A percentile compares a stretch with the other conserved stretches of the same genome.
Evolutionary conservation across 2,329 filamentous ascomycete species (phyloP).

Genomic region (Pyrenochaeta sp.): DNA sequence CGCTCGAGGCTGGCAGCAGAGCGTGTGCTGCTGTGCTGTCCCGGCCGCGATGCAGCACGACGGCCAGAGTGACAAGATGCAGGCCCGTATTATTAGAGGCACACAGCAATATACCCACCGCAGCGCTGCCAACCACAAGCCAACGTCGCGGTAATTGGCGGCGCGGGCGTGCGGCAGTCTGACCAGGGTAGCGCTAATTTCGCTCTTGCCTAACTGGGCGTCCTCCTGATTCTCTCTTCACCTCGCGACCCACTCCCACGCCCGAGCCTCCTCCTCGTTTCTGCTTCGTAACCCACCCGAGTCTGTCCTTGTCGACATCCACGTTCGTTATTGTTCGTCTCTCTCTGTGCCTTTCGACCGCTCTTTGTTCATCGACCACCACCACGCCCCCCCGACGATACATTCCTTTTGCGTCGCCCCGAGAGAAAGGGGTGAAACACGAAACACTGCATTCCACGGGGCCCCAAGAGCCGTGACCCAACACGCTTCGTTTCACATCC

Average conservation of each 20-base stretch:
- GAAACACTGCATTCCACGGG: slow-evolving; percentile 46
- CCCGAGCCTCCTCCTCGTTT: not conserved
- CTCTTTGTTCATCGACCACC: slow-evolving; percentile 12
- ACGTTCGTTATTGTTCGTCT: slow-evolving; percentile 37
- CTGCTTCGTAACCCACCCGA: slow-evolving; percentile 3
- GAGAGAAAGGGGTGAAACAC: slow-evolving; percentile 41
- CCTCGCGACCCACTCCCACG: slow-evolving; percentile 1
- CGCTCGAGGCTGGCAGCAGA: not conserved
- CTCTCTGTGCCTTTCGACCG: slow-evolving; percentile 8
- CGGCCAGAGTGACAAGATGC: not conserved
- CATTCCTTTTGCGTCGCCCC: slow-evolving; percentile 39
- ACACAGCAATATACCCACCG: not conserved
- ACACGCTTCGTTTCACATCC: slow-evolving; percentile 49
- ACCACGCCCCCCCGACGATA: slow-evolving; percentile 19
- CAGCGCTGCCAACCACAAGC: slow-evolving; percentile 1
- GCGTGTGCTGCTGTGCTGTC: not conserved
- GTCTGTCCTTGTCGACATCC: slow-evolving; percentile 31
- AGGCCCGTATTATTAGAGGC: not conserved
- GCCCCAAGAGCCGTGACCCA: slow-evolving; percentile 37
- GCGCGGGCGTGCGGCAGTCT: not conserved
- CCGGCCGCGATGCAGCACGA: not conserved
- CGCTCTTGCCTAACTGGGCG: slow-evolving; percentile 1
- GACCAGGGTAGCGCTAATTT: slow-evolving; percentile 1
- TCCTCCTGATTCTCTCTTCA: slow-evolving; percentile 1
- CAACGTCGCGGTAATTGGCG: slow-evolving; percentile 1